A percentile compares a stretch with the other conserved stretches of the same genome.
phyloP scores from a whole-genome alignment of 2,329 filamentous ascomycete genomes.

The Microascus cirrosus region DNA sequence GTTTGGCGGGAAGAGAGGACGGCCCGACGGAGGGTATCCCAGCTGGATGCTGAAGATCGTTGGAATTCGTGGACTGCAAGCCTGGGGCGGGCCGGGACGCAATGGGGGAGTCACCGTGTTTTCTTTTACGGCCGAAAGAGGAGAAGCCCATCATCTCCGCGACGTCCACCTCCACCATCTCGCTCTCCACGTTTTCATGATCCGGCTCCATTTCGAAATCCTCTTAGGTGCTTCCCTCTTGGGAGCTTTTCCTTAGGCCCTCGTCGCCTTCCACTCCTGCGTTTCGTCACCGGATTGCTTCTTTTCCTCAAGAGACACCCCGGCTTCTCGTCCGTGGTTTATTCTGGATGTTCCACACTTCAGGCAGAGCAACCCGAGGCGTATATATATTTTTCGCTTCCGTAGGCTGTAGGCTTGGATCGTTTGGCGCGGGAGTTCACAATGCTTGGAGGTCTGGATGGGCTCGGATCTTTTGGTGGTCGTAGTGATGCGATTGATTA shows the following conservation, averaged over 20 bases:
- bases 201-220: not conserved
- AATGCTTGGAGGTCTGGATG: no score
- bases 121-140: constrained; percentile 48
- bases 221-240: not conserved
- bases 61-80: constrained; percentile 8
- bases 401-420: no score
- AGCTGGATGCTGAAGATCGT: constrained; percentile 13
- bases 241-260: not conserved
- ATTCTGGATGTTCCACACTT: no score
- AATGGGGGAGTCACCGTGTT: constrained; percentile 36
- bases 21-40: constrained; percentile 13
- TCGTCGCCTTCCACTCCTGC: not conserved
- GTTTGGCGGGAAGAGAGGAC: not conserved
- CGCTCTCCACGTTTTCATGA: not conserved
- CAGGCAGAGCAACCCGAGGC: no score
- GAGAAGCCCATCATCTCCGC: constrained; percentile 64
- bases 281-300: not conserved
- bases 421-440: no score
- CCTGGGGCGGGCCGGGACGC: constrained; percentile 23
- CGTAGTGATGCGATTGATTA: no score
- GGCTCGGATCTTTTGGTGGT: no score
- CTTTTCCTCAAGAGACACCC: not conserved
- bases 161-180: constrained; percentile 35
- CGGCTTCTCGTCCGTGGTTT: no score
- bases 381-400: no score